Evolutionary conservation across 257 asterid species (phyloP), one percentile per base, ranked within the genome.

Genomic region (Solanum sejunctum): DNA sequence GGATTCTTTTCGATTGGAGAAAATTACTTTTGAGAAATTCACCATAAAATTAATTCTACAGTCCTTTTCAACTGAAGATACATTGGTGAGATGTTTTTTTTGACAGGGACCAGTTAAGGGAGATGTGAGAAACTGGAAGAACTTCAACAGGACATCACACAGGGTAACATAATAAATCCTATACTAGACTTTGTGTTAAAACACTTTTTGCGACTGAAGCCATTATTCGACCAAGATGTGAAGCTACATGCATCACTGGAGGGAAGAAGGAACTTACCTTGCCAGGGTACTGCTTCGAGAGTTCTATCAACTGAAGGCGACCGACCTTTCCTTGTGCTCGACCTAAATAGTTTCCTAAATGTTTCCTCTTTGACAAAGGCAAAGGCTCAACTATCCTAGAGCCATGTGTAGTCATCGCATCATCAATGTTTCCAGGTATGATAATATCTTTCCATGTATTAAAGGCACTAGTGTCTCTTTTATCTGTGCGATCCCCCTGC

Each of bases 401-500:
- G 80, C 91, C 89, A 47, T 83, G 85, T 84, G 86, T 57, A 67
- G 98, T 96, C 98, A 96, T 96, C 85, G 97, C 98, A 89, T 96
- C 98, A 85, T 96, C 99, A 85, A 93, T 89, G 86, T 96, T 93
- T 80, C 99, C 99, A 73, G 99, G 99, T 84, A 96, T 93, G 84
- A 96, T 93, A 79, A 95, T 91, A 89, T 96, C 99, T 90, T 96
- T 95, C 99, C 98, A 96, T 54, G 98, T 95, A 88, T 91, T 95
- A 90, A 95, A 96, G 85, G 98, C 98, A 84, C 97, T 95, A 41
- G 89, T 92, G 88, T 91, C 98, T 89, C 97, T 92, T 88, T 96
- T 95, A 91, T 96, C 98, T 32, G 98, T 96, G 61, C 97, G 93
- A 83, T 96, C 99, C 26, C 98, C 99, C 98, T 96, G 88, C 83